Conservation (phyloP, 2,329 filamentous ascomycete species). For the Coleophoma crateriformis region DNA sequence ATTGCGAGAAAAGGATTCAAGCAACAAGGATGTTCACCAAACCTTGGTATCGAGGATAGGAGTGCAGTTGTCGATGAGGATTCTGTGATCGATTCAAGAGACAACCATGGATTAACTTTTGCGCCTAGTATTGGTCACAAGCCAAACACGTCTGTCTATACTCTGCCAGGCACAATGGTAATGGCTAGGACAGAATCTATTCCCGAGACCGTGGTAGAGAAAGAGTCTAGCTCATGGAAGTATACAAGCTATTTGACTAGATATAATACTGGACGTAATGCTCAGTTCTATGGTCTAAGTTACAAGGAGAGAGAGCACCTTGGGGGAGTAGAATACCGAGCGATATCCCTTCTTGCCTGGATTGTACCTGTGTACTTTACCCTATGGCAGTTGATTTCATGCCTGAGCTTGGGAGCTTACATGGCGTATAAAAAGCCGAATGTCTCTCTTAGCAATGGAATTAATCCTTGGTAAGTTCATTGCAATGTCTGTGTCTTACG, state of each 20-base stretch:
- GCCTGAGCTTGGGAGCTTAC: conserved; percentile 56
- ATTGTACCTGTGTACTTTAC: conserved; percentile 57
- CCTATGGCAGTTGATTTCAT: conserved; percentile 52
- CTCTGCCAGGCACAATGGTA: neutral
- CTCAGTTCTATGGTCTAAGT: conserved; percentile 47
- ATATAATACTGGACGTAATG: conserved; percentile 39
- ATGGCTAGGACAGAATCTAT: neutral
- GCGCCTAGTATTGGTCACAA: neutral
- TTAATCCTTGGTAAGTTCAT: conserved; percentile 47
- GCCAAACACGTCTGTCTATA: neutral
- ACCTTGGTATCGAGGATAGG: too few relatives aligned
- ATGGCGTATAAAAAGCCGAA: conserved; percentile 45
- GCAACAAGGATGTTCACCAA: too few relatives aligned
- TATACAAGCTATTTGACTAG: conserved; percentile 19
- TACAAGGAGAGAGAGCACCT: conserved; percentile 49
- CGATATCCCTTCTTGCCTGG: conserved; percentile 51
- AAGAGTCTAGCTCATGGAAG: neutral
- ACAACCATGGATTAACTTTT: neutral
- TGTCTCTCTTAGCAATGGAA: conserved; percentile 45
- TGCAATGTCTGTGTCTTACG: neutral
- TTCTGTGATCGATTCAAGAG: neutral
- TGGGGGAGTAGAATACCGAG: conserved; percentile 59
- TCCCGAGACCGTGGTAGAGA: neutral
- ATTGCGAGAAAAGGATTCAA: too few relatives aligned
- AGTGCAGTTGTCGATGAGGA: neutral